A percentile compares a stretch with the other conserved stretches of the same genome.
phyloP scores from a whole-genome alignment of 352 stramenopile species.

The Aphanomyces astaci region DNA sequence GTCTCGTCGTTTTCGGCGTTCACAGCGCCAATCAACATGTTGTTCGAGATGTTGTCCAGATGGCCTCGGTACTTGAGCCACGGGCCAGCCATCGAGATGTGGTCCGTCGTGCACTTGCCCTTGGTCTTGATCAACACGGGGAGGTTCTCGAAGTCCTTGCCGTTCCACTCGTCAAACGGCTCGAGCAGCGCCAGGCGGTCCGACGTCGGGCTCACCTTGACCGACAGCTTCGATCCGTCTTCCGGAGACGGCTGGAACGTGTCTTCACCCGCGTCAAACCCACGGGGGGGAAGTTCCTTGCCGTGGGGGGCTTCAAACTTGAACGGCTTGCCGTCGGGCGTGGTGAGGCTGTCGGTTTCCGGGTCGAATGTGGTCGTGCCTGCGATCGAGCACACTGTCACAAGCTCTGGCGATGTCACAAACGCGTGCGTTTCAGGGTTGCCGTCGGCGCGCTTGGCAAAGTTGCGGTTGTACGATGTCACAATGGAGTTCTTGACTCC shows the following conservation, averaged over 20 bases:
- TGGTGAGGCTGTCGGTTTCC: slow-evolving; percentile 82
- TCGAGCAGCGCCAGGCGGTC: slow-evolving; percentile 83
- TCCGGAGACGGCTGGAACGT: slow-evolving; percentile 85
- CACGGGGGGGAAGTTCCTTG: slow-evolving; percentile 85
- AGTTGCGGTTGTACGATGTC: slow-evolving; percentile 94
- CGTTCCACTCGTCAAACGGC: slow-evolving; percentile 84
- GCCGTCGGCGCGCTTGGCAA: slow-evolving; percentile 90
- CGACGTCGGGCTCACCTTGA: slow-evolving; percentile 76
- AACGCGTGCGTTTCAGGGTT: slow-evolving; percentile 91
- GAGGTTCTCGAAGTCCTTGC: slow-evolving; percentile 81
- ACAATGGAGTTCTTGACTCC: slow-evolving; percentile 91
- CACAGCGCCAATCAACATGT: slow-evolving; percentile 89
- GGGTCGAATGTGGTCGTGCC: slow-evolving; percentile 88
- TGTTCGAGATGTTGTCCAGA: slow-evolving; percentile 94
- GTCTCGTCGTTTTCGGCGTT: slow-evolving; percentile 90
- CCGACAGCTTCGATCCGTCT: slow-evolving; percentile 51
- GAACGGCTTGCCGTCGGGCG: slow-evolving; percentile 78
- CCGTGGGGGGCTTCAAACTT: slow-evolving; percentile 87
- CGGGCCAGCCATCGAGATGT: slow-evolving; percentile 91
- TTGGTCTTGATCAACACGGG: slow-evolving; percentile 92
- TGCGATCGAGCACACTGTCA: slow-evolving; percentile 85
- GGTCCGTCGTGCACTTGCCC: slow-evolving; percentile 93
- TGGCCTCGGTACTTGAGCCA: slow-evolving; percentile 93
- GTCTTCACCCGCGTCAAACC: slow-evolving; percentile 87
- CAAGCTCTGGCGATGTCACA: slow-evolving; percentile 88